Percentiles rank a stretch among this genome's conserved stretches.
Conservation (phyloP, 805 yeast species). For the Wickerhamiella kurtzmanii region DNA sequence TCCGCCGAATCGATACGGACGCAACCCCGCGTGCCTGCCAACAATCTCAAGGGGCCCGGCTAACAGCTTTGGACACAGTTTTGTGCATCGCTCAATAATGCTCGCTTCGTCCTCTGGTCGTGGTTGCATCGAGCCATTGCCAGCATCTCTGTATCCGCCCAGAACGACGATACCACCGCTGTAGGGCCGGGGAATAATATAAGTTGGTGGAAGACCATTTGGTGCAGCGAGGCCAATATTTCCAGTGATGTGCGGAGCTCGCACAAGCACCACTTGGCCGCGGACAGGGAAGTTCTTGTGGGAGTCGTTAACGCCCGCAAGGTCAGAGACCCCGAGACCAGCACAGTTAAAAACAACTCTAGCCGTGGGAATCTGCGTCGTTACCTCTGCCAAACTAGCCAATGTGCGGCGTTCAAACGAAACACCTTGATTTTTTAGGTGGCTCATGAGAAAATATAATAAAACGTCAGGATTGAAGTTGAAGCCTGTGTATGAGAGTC, state of each 20-base stretch:
- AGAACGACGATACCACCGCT: conserved; percentile 53
- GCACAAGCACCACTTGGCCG: conserved; percentile 66
- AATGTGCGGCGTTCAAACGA: conserved; percentile 34
- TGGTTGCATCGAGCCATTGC: conserved; percentile 49
- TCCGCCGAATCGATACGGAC: conserved; percentile 70
- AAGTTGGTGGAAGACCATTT: conserved; percentile 34
- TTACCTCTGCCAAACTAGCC: conserved; percentile 44
- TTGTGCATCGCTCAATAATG: conserved; percentile 45
- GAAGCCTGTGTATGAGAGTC: conserved; percentile 47
- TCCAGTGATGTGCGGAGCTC: conserved; percentile 52
- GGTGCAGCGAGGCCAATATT: conserved; percentile 28
- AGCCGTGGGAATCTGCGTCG: conserved; percentile 4
- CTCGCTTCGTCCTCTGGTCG: conserved; percentile 43
- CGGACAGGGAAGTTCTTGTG: conserved; percentile 51
- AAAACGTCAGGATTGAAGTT: conserved; percentile 61
- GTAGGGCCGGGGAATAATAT: conserved; percentile 58
- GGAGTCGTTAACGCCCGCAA: conserved; percentile 57
- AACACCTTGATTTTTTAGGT: conserved; percentile 39
- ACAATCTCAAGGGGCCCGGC: conserved; percentile 36
- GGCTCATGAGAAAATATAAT: conserved; percentile 33
- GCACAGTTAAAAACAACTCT: conserved; percentile 56
- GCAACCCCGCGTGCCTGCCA: conserved; percentile 56
- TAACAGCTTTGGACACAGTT: conserved; percentile 34
- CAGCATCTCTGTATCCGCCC: conserved; percentile 61
- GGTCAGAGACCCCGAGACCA: conserved; percentile 51